Base-by-base conservation (phyloP, 78 protist species). In the Dictyostelium firmibasis region DNA sequence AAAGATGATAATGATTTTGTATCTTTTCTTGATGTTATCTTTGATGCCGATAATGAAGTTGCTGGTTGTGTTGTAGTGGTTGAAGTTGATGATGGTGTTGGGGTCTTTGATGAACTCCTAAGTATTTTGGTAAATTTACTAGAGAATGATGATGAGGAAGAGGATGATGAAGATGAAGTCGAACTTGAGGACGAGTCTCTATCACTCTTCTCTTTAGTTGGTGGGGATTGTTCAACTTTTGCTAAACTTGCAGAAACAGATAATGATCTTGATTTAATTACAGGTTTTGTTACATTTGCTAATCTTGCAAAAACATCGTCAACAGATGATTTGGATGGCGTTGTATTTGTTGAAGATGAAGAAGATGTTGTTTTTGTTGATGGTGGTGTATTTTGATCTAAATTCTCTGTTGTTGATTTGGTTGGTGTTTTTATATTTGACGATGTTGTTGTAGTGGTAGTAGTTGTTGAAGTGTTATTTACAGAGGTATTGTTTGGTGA, bases 231-330 rank as follows among this genome's bases (percentile, higher is more conserved):
- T 35, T 44, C 50, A 47, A 35, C 35, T 60, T 10, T 31, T 57
- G 35, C 47, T 50, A 25, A 20, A 35, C 29, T 25, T 18, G 72
- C 76, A n/a, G 84, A 72, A 14, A 87, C 85, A 5, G 94, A 89
- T 33, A 41, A 79, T 29, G 94, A 89, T 81, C 94, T 81, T n/a
- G 88, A 81, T 67, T 70, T 89, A 9, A 79, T 79, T 47, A 25
- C 72, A 14, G 94, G 79, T 81, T 89, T 89, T 16, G 88, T 69
- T 18, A 81, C 36, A 43, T 85, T 57, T 0, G 94, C 72, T 9
- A 89, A 50, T 81, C 94, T 78, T 50, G 94, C 85, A 75, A 89
- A 89, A 7, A 89, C 94, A 89, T 89, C 94, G 38, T 89, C 94
- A 18, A 79, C 83, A 6, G 72, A 31, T 57, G 86, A 31, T 43